Evolutionary conservation across 345 rosid species (phyloP), one percentile per base, ranked within the genome.

Genomic region (Cardamine occulta): DNA sequence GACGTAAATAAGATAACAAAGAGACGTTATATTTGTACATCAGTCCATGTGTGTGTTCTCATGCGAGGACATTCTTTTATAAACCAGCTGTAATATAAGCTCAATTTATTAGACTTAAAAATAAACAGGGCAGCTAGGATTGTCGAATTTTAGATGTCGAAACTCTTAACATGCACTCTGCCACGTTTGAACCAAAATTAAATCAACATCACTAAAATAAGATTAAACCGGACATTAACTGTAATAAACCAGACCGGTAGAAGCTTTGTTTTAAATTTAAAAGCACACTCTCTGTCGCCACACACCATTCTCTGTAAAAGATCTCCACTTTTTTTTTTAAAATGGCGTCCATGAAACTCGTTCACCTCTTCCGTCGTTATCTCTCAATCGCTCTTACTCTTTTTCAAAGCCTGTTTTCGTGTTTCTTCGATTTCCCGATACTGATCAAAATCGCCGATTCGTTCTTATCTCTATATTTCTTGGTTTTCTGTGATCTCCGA

Each of bases 401-500:
- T 32, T 79, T 79, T 17, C 79, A 70, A 28, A 26, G 39, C 44
- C 26, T 79, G 9, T 2, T 79, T 13, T 69, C 79, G 0, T 24
- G 63, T 63, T 40, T 79, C 12, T 63, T 79, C 8, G n/a, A 63
- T 42, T 69, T 61, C 0, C 88, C 88, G 2, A 32, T 85, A 3
- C 9, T 88, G 0, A 52, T 86, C 79, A 68, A 79, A 4, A 1
- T 80, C 37, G 39, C 85, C 1, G 89, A 93, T 28, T 14, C 74
- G 0, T 13, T 80, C 11, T 47, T 88, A 18, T 84, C 91, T 0
- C 45, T 85, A 1, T 90, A 86, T 74, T 88, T 82, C 73, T 23
- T 66, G 52, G 3, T n/a, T 53, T 68, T 79, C 8, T 87, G 88
- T 37, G 79, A 81, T 49, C 93, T 93, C 56, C 72, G 85, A 1